Conservation (phyloP, 2,329 filamentous ascomycete species). For the Nothophoma quercina region DNA sequence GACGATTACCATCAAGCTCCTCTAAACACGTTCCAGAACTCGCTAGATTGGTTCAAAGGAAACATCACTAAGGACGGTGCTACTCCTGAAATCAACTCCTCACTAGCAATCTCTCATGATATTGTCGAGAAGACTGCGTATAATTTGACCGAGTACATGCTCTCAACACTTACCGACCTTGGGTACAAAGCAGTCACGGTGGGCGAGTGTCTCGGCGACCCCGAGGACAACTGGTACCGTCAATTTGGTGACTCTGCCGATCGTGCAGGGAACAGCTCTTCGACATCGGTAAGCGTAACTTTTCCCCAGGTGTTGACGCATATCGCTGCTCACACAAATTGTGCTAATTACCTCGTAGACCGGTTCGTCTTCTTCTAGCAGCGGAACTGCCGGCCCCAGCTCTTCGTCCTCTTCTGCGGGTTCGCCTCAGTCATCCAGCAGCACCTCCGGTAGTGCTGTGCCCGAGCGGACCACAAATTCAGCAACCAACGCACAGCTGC, state of each 20-base stretch:
- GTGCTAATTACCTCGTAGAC: background rate
- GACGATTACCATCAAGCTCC: slow-evolving; percentile 64
- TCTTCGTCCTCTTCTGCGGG: background rate
- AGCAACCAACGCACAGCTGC: background rate
- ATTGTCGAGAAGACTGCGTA: slow-evolving; percentile 53
- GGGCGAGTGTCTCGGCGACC: slow-evolving; percentile 54
- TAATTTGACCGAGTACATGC: slow-evolving; percentile 51
- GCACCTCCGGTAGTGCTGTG: background rate
- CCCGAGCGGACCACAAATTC: slow-evolving; percentile 1
- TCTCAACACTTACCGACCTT: slow-evolving; percentile 42
- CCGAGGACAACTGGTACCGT: slow-evolving; percentile 56
- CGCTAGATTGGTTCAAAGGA: slow-evolving; percentile 18
- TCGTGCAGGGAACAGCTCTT: background rate
- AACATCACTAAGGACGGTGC: slow-evolving; percentile 7
- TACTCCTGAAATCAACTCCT: slow-evolving; percentile 36
- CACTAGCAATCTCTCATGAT: slow-evolving; percentile 61
- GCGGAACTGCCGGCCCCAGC: background rate
- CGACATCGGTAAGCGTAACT: slow-evolving; percentile 1
- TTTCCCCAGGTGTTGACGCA: background rate
- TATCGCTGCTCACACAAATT: too few species aligned
- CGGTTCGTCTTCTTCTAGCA: background rate
- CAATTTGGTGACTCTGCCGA: slow-evolving; percentile 14
- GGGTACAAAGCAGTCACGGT: slow-evolving; percentile 53
- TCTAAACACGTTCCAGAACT: slow-evolving; percentile 38
- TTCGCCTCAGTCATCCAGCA: background rate